Evolutionary conservation across 768 basidiomycete genomes (phyloP).

Genomic region (Lentinula boryana): DNA sequence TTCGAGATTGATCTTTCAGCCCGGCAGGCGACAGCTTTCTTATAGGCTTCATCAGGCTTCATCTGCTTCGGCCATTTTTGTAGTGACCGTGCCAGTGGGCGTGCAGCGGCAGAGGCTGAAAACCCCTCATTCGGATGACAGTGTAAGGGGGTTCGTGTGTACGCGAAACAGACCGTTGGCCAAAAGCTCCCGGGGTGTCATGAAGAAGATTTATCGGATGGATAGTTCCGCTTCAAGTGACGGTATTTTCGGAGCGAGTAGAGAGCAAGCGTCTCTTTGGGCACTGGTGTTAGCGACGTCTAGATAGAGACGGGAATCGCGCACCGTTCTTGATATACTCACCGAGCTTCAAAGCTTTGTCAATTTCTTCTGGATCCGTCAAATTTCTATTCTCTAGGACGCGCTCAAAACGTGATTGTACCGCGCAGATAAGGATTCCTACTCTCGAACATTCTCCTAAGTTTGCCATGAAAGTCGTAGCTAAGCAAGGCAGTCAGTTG

Average conservation of each 20-base stretch:
- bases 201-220: conserved; percentile 11
- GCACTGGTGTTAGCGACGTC: neutral
- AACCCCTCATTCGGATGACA: neutral
- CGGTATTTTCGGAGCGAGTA: conserved; percentile 83
- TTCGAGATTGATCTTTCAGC: neutral
- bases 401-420: neutral
- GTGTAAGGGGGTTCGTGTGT: neutral
- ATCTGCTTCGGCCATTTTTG: conserved; percentile 33
- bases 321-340: conserved; percentile 85
- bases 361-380: conserved; percentile 64
- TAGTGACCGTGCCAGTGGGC: conserved; percentile 80
- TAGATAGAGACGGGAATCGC: conserved; percentile 13
- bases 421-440: neutral
- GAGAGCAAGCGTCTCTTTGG: conserved; percentile 73
- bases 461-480: conserved; percentile 71
- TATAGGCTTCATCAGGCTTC: neutral
- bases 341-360: conserved; percentile 65
- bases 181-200: neutral
- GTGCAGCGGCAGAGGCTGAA: conserved; percentile 84
- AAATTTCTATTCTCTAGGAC: conserved; percentile 59
- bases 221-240: conserved; percentile 71
- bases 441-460: conserved; percentile 70
- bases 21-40: neutral
- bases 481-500: conserved; percentile 27
- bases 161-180: neutral